These are phyloP conservation scores for Fusarium sp. DNA, from an alignment of 2,329 filamentous ascomycete genomes.

Conservation along the genomic window DNA sequence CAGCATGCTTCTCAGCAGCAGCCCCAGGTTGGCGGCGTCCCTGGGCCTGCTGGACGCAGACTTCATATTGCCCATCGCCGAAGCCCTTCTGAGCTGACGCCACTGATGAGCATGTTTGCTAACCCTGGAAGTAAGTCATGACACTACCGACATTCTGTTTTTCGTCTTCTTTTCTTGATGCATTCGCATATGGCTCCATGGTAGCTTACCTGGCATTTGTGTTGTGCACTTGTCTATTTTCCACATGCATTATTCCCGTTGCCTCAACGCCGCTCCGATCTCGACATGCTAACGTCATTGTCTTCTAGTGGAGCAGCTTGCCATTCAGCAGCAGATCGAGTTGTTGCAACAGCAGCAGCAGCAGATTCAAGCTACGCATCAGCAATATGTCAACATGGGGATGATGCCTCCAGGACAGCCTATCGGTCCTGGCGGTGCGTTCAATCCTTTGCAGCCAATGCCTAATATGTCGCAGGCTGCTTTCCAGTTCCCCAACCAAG, in stretches of 20 bases:
- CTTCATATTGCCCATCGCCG: conserved; percentile 97
- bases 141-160: conserved; percentile 13
- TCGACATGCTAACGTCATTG: conserved; percentile 36
- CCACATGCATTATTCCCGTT: not conserved
- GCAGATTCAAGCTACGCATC: conserved; percentile 94
- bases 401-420: conserved; percentile 87
- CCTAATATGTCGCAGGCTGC: conserved; percentile 81
- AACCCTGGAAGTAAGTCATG: conserved; percentile 71
- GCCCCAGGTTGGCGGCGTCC: conserved; percentile 66
- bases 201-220: not conserved
- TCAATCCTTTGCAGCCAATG: conserved; percentile 85
- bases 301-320: conserved; percentile 89
- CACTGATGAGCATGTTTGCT: conserved; percentile 91
- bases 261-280: not conserved
- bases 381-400: conserved; percentile 98
- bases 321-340: conserved; percentile 98
- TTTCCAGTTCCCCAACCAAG: conserved; percentile 89
- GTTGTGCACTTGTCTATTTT: not conserved
- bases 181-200: conserved; percentile 11
- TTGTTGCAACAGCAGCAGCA: conserved; percentile 97
- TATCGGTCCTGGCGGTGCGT: conserved; percentile 75
- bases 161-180: not conserved
- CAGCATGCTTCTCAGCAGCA: conserved; percentile 61
- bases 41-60: conserved; percentile 85
- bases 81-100: conserved; percentile 96